Conservation (phyloP, 345 rosid species). For the Salix suchowensis region DNA sequence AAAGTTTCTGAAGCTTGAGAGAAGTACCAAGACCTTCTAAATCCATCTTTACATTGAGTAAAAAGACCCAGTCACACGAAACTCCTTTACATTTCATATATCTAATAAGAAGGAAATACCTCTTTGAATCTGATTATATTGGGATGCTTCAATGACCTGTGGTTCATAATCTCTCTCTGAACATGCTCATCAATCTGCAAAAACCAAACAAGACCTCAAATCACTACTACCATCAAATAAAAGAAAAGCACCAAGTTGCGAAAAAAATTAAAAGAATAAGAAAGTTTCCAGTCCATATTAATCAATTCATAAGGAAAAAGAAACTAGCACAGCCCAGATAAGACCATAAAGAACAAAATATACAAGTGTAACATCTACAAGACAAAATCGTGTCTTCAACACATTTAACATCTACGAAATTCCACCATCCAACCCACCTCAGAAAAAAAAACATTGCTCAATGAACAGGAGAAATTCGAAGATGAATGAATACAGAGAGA, state of each 20-base stretch:
- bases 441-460: neutral
- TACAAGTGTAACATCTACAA: neutral
- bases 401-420: neutral
- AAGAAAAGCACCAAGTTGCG: neutral
- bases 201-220: neutral
- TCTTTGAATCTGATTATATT: slow-evolving; percentile 25
- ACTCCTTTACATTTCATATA: neutral
- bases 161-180: slow-evolving; percentile 27
- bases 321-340: neutral
- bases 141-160: slow-evolving; percentile 24
- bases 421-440: neutral
- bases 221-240: neutral
- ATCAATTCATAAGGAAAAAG: neutral
- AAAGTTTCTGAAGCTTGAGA: neutral
- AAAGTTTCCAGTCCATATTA: neutral
- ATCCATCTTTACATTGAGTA: neutral
- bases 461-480: neutral
- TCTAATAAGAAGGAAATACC: slow-evolving; percentile 4
- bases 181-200: slow-evolving; percentile 26
- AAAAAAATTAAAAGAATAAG: neutral
- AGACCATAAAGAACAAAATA: neutral
- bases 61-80: neutral
- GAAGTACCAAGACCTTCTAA: too few relatives aligned
- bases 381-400: neutral
- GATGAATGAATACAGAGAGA: too few relatives aligned